phyloP scores from a whole-genome alignment of 108 stramenopile species.

The Fistulifera pelliculosa region DNA sequence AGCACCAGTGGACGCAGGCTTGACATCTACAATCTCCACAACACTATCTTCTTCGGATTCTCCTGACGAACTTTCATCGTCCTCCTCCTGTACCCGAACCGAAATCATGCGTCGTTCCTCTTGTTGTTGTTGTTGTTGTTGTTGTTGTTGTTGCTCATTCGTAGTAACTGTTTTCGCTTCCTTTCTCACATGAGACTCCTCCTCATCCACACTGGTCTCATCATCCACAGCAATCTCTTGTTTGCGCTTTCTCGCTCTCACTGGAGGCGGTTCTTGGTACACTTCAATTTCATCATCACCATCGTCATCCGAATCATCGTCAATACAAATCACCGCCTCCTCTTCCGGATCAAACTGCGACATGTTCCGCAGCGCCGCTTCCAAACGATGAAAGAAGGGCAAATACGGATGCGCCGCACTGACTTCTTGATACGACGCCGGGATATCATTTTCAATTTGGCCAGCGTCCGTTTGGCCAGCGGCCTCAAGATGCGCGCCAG shows the following conservation, averaged over 20 bases:
- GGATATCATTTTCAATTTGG: slow-evolving; percentile 68
- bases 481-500: slow-evolving; percentile 59
- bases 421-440: slow-evolving; percentile 74
- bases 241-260: background rate
- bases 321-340: slow-evolving; percentile 78
- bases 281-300: slow-evolving; percentile 32
- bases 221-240: background rate
- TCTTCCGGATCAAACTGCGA: slow-evolving; percentile 80
- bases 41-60: slow-evolving; percentile 20
- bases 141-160: background rate
- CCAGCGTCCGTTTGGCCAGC: slow-evolving; percentile 46
- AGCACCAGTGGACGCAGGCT: slow-evolving; percentile 7
- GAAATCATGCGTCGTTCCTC: background rate
- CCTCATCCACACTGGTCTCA: background rate
- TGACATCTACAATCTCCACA: slow-evolving; percentile 28
- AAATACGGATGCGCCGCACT: slow-evolving; percentile 83
- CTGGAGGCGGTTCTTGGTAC: slow-evolving; percentile 17
- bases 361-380: slow-evolving; percentile 65
- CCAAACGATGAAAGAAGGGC: slow-evolving; percentile 82
- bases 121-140: too few species aligned
- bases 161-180: slow-evolving; percentile 1
- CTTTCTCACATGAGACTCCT: background rate
- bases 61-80: slow-evolving; percentile 6
- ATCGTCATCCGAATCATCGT: slow-evolving; percentile 45
- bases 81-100: background rate